Base-by-base conservation (phyloP, 1,284 basidiomycete genomes). In the Coriolopsis trogii region DNA sequence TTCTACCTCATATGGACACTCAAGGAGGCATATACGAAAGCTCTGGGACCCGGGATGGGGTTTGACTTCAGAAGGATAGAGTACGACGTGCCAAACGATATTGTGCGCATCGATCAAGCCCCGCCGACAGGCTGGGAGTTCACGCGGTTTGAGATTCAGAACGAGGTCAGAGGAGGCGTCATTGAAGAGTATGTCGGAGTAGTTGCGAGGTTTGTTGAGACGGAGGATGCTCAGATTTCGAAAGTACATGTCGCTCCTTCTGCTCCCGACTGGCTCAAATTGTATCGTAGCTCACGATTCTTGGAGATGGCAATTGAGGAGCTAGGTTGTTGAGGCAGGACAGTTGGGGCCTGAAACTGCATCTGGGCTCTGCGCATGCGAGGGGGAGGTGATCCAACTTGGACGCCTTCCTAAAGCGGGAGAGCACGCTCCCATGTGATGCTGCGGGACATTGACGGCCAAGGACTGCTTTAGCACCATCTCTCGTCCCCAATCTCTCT, bases 11-110 rank as follows among this genome's bases (percentile, higher is more conserved):
- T 91, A 53, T 93, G 91, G 91, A 92, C 91, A 4, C 72, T 90
- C 64, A 93, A 93, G 69, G 91, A 93, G 67, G 89, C 91, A 3
- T 93, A 91, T 65, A 89, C 89, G 3, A 93, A 93, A 70, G 89
- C 90, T 4, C 75, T 91, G 23, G 91, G 90, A 1, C 66, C 88
- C 29, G 90, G 90, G 0, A 77, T 92, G n/a, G 87, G 88, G 1
- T 91, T 91, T 62, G 85, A 91, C 61, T 89, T 91, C 68, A 73
- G 73, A 33, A 78, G 89, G 26, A 80, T 91, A 54, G 82, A 91
- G 63, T 89, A 85, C 63, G 78, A 89, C 61, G 71, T 84, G 7
- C 64, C 65, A 20, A 63, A 71, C 25, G 76, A 78, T 45, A 56
- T 68, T 8, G 72, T 91, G 25, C 73, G 72, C 24, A 76, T 91